phyloP scores from a whole-genome alignment of 306 rosid genomes.

The Cucumis melo region DNA sequence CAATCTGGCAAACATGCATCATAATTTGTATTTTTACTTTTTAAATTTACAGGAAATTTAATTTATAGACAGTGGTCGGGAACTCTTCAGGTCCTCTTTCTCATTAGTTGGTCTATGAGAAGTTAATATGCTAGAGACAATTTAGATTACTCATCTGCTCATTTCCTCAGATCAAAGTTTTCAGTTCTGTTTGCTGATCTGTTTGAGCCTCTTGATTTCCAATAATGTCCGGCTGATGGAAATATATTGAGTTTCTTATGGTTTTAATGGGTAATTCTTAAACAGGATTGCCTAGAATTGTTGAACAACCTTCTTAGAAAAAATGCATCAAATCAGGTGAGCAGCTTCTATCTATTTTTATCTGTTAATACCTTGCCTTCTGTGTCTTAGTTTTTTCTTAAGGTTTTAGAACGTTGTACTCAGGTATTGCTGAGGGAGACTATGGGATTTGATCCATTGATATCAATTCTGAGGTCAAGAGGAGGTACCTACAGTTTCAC shows the following conservation, averaged over 20 bases:
- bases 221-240: background rate
- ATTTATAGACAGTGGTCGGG: too few relatives aligned
- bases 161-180: background rate
- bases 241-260: conserved; percentile 2
- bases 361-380: background rate
- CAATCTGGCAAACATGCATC: too few relatives aligned
- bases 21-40: too few relatives aligned
- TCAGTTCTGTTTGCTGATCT: background rate
- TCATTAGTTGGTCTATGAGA: background rate
- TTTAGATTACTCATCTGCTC: background rate
- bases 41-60: too few relatives aligned
- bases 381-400: conserved; percentile 7
- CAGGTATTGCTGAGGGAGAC: conserved; percentile 89
- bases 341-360: conserved; percentile 14
- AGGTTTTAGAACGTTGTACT: conserved; percentile 8
- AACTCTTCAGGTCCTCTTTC: background rate
- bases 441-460: conserved; percentile 65
- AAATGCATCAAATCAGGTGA: conserved; percentile 79
- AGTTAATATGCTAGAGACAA: background rate
- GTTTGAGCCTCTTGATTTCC: background rate
- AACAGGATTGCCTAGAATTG: conserved; percentile 86
- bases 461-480: conserved; percentile 62
- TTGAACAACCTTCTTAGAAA: conserved; percentile 69
- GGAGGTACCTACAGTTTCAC: conserved; percentile 65
- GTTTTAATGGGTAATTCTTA: conserved; percentile 16